Conservation (phyloP, 2,329 filamentous ascomycete genomes). For the Tolypocladium tropicale region DNA sequence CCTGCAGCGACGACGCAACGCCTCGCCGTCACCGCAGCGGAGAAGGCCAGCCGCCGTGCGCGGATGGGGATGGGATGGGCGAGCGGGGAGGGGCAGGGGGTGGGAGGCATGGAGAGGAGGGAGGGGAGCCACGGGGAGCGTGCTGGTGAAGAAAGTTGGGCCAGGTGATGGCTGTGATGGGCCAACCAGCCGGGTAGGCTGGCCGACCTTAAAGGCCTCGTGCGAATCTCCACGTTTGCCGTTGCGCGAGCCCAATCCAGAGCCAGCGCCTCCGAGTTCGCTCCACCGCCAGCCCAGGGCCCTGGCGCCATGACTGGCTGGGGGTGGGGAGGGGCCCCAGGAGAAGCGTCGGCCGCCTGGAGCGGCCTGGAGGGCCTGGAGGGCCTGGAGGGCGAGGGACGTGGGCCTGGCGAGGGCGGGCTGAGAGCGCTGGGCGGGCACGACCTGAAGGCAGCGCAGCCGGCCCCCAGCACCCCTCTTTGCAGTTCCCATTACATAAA, state of each 20-base stretch:
- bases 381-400: too few species aligned
- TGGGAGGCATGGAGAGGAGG: too few species aligned
- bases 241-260: background rate
- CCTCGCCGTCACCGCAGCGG: background rate
- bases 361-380: too few species aligned
- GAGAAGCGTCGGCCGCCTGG: background rate
- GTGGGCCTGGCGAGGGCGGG: background rate
- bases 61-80: background rate
- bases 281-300: background rate
- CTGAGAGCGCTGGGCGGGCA: too few species aligned
- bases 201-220: background rate
- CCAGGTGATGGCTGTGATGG: background rate
- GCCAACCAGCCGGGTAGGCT: background rate
- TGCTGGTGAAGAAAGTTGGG: background rate
- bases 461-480: conserved; percentile 14
- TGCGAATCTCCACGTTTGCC: background rate
- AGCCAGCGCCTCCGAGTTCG: background rate
- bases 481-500: conserved; percentile 30
- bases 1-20: background rate
- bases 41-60: background rate
- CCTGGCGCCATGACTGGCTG: background rate
- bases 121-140: too few species aligned
- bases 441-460: too few species aligned
- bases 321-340: background rate
- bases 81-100: background rate